These are phyloP conservation scores for Acanthamoeba healyi DNA, from an alignment of 208 protist genomes.

Conservation along the genomic window DNA sequence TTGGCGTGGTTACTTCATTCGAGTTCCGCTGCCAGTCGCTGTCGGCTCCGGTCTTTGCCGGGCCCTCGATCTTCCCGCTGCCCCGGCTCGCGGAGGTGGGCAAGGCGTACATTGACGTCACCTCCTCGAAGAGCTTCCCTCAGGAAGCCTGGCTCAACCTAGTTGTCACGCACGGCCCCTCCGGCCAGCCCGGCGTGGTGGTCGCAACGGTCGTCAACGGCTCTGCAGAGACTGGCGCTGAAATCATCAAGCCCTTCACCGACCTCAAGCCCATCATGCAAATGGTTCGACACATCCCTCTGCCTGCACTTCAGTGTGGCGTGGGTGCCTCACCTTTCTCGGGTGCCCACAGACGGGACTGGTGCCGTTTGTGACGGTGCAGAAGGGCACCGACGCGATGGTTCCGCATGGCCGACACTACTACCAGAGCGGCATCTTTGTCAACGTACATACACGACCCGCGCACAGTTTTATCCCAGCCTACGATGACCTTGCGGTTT, in stretches of 20 bases:
- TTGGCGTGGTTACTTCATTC: constrained; percentile 77
- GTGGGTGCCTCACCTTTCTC: no score
- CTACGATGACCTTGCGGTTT: no score
- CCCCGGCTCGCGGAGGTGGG: not conserved
- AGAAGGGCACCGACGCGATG: not conserved
- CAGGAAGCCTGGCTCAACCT: not conserved
- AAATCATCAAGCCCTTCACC: constrained; percentile 28
- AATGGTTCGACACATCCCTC: not conserved
- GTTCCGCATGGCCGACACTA: constrained; percentile 3
- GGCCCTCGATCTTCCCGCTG: not conserved
- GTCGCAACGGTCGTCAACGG: not conserved
- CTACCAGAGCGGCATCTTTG: constrained; percentile 35
- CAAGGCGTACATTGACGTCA: not conserved
- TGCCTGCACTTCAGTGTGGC: no score
- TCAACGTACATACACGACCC: constrained; percentile 2
- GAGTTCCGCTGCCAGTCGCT: constrained; percentile 12
- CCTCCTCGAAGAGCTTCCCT: not conserved
- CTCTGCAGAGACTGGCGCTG: not conserved
- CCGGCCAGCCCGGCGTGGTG: not conserved
- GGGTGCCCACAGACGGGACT: not conserved
- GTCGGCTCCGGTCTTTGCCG: not conserved
- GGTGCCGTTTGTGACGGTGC: not conserved
- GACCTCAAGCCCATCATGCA: not conserved
- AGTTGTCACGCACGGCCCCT: not conserved
- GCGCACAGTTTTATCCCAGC: no score